A percentile compares a stretch with the other conserved stretches of the same genome.
These are phyloP conservation scores for Diaporthe capsici DNA, from an alignment of 2,329 filamentous ascomycete species.

Conservation along the genomic window DNA sequence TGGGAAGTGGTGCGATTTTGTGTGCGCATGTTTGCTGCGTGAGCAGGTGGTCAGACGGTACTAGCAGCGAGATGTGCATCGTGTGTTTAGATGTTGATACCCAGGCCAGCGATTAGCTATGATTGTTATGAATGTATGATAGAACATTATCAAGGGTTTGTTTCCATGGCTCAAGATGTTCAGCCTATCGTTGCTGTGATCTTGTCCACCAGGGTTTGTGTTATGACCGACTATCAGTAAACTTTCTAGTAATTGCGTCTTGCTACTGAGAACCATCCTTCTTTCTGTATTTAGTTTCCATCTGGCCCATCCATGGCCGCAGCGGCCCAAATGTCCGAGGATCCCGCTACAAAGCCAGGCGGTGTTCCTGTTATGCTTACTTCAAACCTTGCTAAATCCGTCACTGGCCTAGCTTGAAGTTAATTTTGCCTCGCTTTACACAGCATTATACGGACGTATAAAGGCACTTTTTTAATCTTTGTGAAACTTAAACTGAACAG, in stretches of 20 bases:
- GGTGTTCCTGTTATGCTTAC: too few species aligned
- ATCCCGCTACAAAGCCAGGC: not conserved
- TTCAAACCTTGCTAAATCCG: not conserved
- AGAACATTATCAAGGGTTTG: not conserved
- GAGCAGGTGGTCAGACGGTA: not conserved
- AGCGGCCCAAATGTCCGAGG: not conserved
- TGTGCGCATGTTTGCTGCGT: not conserved
- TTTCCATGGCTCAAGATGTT: not conserved
- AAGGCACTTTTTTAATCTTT: not conserved
- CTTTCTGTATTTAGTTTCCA: not conserved
- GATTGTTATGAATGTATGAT: not conserved
- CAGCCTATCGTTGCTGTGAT: not conserved
- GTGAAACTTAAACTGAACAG: not conserved
- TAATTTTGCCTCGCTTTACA: not conserved
- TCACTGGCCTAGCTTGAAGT: not conserved
- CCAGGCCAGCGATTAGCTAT: not conserved
- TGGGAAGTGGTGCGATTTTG: not conserved
- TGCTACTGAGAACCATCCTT: too few species aligned
- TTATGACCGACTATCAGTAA: too few species aligned
- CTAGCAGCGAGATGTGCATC: not conserved
- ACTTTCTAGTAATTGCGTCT: too few species aligned
- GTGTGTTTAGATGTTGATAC: slow-evolving; percentile 3
- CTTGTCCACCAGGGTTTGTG: not conserved
- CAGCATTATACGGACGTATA: not conserved
- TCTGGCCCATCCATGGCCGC: not conserved